Base-by-base conservation (phyloP, 1,284 basidiomycete species). In the Waitea zeae region DNA sequence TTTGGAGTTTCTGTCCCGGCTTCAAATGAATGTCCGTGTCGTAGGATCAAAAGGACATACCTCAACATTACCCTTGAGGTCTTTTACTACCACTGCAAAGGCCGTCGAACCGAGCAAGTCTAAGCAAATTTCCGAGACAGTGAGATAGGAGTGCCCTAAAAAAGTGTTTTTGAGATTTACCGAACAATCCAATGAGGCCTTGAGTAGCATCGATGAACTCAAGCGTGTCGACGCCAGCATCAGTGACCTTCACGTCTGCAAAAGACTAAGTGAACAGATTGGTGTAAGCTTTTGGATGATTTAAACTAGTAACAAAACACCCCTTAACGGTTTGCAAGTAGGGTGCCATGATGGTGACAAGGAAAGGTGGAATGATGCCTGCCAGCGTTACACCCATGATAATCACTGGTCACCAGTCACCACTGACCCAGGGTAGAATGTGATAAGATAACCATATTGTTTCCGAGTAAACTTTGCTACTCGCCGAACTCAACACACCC, bases 1-100 rank as follows among this genome's bases (percentile, higher is more conserved):
- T 65, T 41, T 79, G 73, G 39, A 96, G 77, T 89, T 95, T 95
- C 90, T 14, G 29, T 14, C 15, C 29, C 14, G 34, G n/a, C 18
- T 30, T 9, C 20, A 17, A 17, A 17, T 17, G 17, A 34, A 30
- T 37, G 32, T 34, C 17, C 15, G 35, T n/a, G 20, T 35, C 39
- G 30, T 28, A 36, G 34, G 31, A 24, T 17, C 9, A 12, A 46
- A 38, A 37, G 36, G 19, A 27, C 77, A 50, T 47, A 92, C 89
- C 37, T 64, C 62, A 54, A 98, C 95, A 60, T 99, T 99, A 17
- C 89, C 87, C 39, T 72, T 83, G 46, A 99, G 54, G 59, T 99
- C 95, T 44, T 56, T 70, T 57, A 90, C 78, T 5, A 99, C 93
- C 17, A 82, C 64, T 2, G 61, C 46, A 53, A 99, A 97, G 0